Evolutionary conservation across 306 rosid genomes (phyloP).

Genomic region (Trichosanthes cucumerina): DNA sequence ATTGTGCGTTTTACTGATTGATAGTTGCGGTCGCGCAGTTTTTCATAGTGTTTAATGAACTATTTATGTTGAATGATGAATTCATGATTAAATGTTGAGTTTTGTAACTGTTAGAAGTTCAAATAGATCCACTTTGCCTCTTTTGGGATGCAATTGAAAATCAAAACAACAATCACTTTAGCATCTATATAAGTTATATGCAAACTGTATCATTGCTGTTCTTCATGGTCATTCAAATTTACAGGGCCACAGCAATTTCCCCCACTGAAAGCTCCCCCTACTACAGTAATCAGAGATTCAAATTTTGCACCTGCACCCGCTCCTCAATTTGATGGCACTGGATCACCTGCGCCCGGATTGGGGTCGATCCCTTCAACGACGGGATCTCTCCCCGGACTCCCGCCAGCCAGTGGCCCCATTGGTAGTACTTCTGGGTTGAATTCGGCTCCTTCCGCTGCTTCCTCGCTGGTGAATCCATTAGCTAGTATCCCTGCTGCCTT

Average conservation of each 20-base stretch:
- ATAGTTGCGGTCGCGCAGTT: not conserved
- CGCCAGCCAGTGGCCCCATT: slow-evolving; percentile 59
- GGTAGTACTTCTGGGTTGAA: slow-evolving; percentile 30
- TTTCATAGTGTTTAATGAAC: not conserved
- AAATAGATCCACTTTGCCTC: not conserved
- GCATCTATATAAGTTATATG: not conserved
- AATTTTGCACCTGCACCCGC: slow-evolving; percentile 61
- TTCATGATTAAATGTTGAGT: not conserved
- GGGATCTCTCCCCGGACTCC: slow-evolving; percentile 38
- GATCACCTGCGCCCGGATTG: slow-evolving; percentile 33
- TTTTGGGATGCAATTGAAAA: not conserved
- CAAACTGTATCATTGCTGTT: not conserved
- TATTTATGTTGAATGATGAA: not conserved
- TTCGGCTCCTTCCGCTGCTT: slow-evolving; percentile 30
- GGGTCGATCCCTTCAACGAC: slow-evolving; percentile 40
- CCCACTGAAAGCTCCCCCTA: slow-evolving; percentile 69
- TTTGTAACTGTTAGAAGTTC: not conserved
- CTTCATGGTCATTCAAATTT: not conserved
- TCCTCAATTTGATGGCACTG: slow-evolving; percentile 41
- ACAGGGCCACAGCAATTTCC: slow-evolving; percentile 77
- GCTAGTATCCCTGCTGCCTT: slow-evolving; percentile 28
- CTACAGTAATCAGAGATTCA: slow-evolving; percentile 39
- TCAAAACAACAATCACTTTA: not conserved
- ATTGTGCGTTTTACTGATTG: not conserved
- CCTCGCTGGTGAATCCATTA: slow-evolving; percentile 44